Evolutionary conservation across 1,139 yeast species (phyloP), one percentile per base, ranked within the genome.

Genomic region (Lodderomyces elongisporus): DNA sequence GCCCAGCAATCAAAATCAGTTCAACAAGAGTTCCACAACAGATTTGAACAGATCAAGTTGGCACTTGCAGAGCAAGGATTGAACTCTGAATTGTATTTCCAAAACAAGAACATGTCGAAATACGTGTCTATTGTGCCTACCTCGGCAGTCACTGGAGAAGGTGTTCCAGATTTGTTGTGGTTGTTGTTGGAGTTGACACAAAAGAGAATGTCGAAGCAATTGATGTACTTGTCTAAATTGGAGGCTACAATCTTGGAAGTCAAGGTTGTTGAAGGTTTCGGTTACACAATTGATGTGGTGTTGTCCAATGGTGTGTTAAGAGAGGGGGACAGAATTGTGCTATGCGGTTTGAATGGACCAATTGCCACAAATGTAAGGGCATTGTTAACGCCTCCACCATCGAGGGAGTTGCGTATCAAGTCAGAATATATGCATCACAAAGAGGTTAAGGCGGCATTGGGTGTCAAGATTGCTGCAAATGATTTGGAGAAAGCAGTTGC

Each of bases 401-500:
- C 95, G 38, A 80, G 96, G 56, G 99, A 93, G 62, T 70, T 93
- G 61, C 89, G 99, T 66, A 73, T 93, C 60, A 91, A 91, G 61
- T 84, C 95, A 16, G 95, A 85, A 48, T 91, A 91, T 58, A 77
- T 89, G 31, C 98, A 93, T 56, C 91, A 87, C 65, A 91, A 91
- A 60, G 95, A 89, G 63, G 97, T 91, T 42, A 91, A 89, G 70
- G 99, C 99, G 24, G 98, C 99, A 24, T 74, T 91, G 49, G 99
- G 99, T 74, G 97, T 93, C 39, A 91, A 93, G 73, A 85, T 91
- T 58, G 94, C 97, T 38, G 99, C 98, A 27, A 85, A 85, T 57
- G 98, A 91, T 58, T 75, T 91, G 50, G 98, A 93, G 54, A 91
- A 91, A 67, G 98, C 99, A 6, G 96, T 91, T 56, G 97, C 99